Base-by-base conservation (phyloP, 129 eudicot species). In the Calendula officinalis region DNA sequence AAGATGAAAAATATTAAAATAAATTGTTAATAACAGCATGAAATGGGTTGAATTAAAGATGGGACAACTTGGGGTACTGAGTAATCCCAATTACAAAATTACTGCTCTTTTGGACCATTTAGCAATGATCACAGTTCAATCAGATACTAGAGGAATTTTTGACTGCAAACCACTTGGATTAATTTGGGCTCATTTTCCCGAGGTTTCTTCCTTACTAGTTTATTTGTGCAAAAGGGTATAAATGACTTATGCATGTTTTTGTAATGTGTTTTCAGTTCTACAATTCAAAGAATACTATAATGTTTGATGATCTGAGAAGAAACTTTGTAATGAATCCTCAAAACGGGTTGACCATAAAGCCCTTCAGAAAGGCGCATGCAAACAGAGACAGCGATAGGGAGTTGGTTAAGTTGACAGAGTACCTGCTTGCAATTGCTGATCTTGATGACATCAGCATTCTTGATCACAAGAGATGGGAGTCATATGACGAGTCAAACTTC, bases 291-390 rank as follows among this genome's bases (percentile, higher is more conserved):
- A 92, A 92, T 77, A 92, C 98, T 3, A 92, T 92, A 50, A 92
- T 92, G 98, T 92, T 92, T 58, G 98, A 92, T 77, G 98, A 92
- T 79, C 70, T 92, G 35, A 57, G 95, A 55, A 83, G 98, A 64
- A 92, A 92, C 70, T 92, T 92, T 58, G 96, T 88, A 65, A 92
- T 92, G 98, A 92, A 92, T 68, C 98, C 98, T 6, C 96, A 88
- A 63, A 92, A 92, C 53, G 98, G 98, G 12, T 68, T 92, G 83
- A 70, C 85, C 9, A 92, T 92, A 73, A 92, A 51, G 66, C 95
- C 98, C 0, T 92, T 88, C 82, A 83, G 94, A 73, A 92, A 87
- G 78, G 96, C 96, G 44, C 98, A 92, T 70, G 81, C 86, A 30
- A 92, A 85, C 62, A 80, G 98, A 33, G 81, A 77, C 66, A 92